A percentile compares a stretch with the other conserved stretches of the same genome.
These are phyloP conservation scores for Hirschfeldia incana DNA, from an alignment of 345 rosid species.

Conservation along the genomic window DNA sequence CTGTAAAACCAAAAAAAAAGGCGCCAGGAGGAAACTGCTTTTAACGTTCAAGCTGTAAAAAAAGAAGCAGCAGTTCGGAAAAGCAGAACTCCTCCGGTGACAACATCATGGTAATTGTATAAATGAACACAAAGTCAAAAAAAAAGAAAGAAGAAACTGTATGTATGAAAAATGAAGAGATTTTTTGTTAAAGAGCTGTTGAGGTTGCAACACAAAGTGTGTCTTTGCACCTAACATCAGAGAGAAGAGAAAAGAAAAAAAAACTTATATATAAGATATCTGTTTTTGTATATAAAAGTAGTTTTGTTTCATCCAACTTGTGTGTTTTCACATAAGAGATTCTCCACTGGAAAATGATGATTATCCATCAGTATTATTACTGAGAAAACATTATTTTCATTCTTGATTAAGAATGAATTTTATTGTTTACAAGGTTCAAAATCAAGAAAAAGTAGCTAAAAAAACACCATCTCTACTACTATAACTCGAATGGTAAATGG, in stretches of 20 bases:
- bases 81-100: conserved; percentile 21
- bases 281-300: background rate
- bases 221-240: conserved; percentile 33
- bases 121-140: conserved; percentile 18
- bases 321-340: background rate
- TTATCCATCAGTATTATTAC: background rate
- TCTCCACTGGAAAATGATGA: background rate
- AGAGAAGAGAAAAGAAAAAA: background rate
- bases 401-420: background rate
- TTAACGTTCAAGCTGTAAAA: conserved; percentile 20
- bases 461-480: background rate
- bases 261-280: background rate
- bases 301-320: background rate
- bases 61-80: conserved; percentile 32
- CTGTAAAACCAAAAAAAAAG: conserved; percentile 28
- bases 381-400: background rate
- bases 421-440: background rate
- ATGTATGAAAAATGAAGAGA: conserved; percentile 38
- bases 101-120: conserved; percentile 36
- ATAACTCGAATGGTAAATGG: background rate
- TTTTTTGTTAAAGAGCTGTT: conserved; percentile 33
- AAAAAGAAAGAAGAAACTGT: background rate
- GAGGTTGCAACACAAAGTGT: conserved; percentile 44
- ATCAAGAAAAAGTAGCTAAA: background rate
- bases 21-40: conserved; percentile 30